Percentiles rank a stretch among this genome's conserved stretches.
Evolutionary conservation across 2,329 filamentous ascomycete genomes (phyloP).

Genomic region (Gnomoniopsis sp.): DNA sequence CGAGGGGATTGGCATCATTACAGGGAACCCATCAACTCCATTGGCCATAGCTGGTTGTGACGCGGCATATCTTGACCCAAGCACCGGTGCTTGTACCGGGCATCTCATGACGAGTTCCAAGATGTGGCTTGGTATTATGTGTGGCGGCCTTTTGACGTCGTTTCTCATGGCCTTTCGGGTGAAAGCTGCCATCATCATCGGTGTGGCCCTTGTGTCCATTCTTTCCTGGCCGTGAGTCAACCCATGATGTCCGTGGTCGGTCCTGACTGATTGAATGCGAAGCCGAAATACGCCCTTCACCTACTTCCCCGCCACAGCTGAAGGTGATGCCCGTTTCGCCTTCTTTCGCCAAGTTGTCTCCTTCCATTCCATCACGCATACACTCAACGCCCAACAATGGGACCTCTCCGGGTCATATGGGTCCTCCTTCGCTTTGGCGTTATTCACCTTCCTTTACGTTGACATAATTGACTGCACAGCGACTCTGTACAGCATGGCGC

Average conservation of each 20-base stretch:
- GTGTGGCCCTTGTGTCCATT: conserved; percentile 68
- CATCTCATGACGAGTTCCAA: conserved; percentile 73
- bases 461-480: conserved; percentile 77
- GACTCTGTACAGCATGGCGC: conserved; percentile 78
- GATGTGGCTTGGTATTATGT: conserved; percentile 84
- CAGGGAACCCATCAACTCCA: conserved; percentile 66
- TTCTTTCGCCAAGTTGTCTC: conserved; percentile 72
- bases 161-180: conserved; percentile 77
- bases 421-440: conserved; percentile 64
- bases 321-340: conserved; percentile 63
- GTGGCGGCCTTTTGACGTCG: conserved; percentile 74
- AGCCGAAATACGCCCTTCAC: conserved; percentile 66
- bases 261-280: conserved; percentile 14
- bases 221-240: conserved; percentile 67
- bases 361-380: conserved; percentile 66
- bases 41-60: conserved; percentile 75
- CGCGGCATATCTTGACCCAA: conserved; percentile 46
- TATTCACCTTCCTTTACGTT: conserved; percentile 77
- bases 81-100: conserved; percentile 47
- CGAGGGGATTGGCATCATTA: conserved; percentile 79
- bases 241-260: background rate
- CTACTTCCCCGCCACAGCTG: conserved; percentile 64
- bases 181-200: conserved; percentile 72
- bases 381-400: conserved; percentile 65
- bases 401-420: conserved; percentile 50